Base-by-base conservation (phyloP, 495 filamentous ascomycete species). In the Elasticomyces elasticus region DNA sequence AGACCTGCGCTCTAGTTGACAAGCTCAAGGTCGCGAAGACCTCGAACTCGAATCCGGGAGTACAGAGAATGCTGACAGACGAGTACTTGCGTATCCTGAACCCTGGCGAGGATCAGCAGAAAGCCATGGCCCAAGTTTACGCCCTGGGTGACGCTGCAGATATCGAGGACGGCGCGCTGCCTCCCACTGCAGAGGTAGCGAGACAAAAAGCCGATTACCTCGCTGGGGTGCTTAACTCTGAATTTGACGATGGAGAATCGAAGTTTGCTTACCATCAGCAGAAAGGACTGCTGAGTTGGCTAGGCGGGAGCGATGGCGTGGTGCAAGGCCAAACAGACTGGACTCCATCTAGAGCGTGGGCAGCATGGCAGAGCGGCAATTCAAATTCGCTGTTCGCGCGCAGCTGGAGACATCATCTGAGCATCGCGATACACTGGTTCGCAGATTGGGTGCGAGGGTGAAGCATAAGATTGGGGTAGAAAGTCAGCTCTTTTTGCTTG, bases 111-210 rank as follows among this genome's bases (percentile, higher is more conserved):
- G 54, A 56, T 25, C 35, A 50, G 27, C 7, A 19, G 7, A n/a
- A n/a, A n/a, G 11, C 47, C 12, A 56, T 56, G 25, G 24, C n/a
- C 23, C 30, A 62, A 37, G 64, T 60, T 20, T 68, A 55, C 45
- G 66, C 64, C 2, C 33, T 68, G 5, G 66, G 66, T 22, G 66
- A 68, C 49, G 62, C 62, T 22, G 66, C 66, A 33, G 64, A 66
- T 52, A 66, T 68, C 38, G 49, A 62, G 26, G 51, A 54, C 15
- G 42, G 27, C 13, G 49, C 28, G 15, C 49, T 66, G n/a, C 66
- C 66, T 3, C 61, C 64, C 0, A 63, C 64, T 5, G 66, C 66
- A 15, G 62, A 68, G 53, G 66, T 68, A 5, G 66, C 66, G 11
- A 24, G 56, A 10, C 66, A 68, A 55, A 68, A 68, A 49, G 66